A percentile compares a stretch with the other conserved stretches of the same genome.
These are phyloP conservation scores for Jatropha curcas DNA, from an alignment of 345 rosid species.

Conservation along the genomic window DNA sequence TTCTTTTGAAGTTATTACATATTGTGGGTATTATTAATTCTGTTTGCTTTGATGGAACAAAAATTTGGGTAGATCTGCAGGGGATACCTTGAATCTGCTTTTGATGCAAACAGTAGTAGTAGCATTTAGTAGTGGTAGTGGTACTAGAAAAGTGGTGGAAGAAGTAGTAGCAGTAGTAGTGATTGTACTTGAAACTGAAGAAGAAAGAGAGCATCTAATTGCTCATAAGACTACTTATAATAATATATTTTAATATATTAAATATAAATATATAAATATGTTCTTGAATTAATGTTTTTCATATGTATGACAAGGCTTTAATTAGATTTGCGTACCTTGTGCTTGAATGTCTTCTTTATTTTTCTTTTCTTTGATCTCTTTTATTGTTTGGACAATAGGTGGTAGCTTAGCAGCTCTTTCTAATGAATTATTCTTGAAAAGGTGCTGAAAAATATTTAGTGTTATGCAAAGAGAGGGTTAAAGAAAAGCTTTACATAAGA, in stretches of 20 bases:
- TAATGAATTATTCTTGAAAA: no score
- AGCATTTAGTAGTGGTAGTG: constrained; percentile 18
- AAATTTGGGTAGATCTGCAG: constrained; percentile 21
- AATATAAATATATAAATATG: no score
- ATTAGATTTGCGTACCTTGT: no score
- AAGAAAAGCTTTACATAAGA: constrained; percentile 22
- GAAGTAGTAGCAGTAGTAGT: constrained; percentile 11
- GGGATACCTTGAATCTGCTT: constrained; percentile 29
- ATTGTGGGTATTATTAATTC: not conserved
- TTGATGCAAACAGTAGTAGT: constrained; percentile 40
- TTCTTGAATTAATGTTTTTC: no score
- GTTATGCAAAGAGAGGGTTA: constrained; percentile 3
- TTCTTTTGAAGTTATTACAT: not conserved
- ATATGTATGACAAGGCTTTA: no score
- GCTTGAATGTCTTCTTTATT: no score
- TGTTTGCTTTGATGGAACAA: constrained; percentile 20
- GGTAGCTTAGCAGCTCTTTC: no score
- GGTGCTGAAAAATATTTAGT: not conserved
- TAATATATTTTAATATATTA: constrained; percentile 19
- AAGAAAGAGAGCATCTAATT: constrained; percentile 30
- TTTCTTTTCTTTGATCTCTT: no score
- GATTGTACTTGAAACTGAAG: constrained; percentile 35
- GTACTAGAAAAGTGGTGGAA: constrained; percentile 25
- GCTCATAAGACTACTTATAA: constrained; percentile 12
- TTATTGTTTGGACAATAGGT: no score